Conservation (phyloP, 1,139 yeast genomes). For the Geotrichum restrictum region DNA sequence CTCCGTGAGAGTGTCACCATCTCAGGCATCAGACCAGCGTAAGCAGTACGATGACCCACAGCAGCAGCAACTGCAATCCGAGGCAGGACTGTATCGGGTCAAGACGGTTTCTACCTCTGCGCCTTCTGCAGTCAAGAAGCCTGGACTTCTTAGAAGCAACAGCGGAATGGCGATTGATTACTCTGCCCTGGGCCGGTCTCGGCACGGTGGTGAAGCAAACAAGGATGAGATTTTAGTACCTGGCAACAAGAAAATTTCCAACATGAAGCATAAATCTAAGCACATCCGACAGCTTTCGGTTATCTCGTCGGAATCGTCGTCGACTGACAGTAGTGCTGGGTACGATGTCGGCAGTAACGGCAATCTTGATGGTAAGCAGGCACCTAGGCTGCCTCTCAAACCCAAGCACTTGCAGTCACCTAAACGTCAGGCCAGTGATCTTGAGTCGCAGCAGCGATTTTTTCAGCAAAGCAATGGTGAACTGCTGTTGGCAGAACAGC, state of each 20-base stretch:
- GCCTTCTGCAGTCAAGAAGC: background rate
- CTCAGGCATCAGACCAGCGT: background rate
- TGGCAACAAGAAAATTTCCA: too few species aligned
- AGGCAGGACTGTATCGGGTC: background rate
- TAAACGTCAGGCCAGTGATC: conserved; percentile 14
- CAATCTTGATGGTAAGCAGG: conserved; percentile 13
- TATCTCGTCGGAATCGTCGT: conserved; percentile 28
- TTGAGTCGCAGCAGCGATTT: background rate
- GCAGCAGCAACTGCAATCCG: background rate
- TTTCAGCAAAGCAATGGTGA: background rate
- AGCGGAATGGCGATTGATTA: too few species aligned
- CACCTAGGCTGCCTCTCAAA: conserved; percentile 54
- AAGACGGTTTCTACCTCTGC: background rate
- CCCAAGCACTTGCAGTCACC: conserved; percentile 51
- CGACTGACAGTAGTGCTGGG: conserved; percentile 19
- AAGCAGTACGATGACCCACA: background rate
- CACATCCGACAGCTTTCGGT: conserved; percentile 30
- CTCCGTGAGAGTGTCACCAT: background rate
- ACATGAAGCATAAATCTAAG: too few species aligned
- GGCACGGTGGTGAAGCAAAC: too few species aligned
- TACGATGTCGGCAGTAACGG: conserved; percentile 18
- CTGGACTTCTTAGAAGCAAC: background rate
- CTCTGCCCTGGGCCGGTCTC: too few species aligned
- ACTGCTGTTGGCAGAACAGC: too few species aligned
- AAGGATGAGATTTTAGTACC: background rate